phyloP scores from a whole-genome alignment of 2,329 filamentous ascomycete species.

The Catunica adiposa region DNA sequence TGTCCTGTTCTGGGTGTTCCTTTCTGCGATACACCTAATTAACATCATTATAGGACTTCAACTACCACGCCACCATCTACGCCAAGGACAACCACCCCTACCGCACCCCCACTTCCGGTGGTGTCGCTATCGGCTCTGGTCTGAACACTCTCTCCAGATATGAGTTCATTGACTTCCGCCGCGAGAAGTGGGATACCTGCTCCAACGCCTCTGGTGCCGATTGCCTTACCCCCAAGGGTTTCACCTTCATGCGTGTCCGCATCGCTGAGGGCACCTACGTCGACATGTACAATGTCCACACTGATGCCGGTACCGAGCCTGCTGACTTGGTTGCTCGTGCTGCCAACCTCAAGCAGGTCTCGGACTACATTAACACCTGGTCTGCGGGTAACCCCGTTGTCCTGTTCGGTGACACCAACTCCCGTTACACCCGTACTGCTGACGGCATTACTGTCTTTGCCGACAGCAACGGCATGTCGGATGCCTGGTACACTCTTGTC shows the following conservation, averaged over 20 bases:
- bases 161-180: slow-evolving; percentile 37
- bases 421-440: slow-evolving; percentile 40
- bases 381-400: slow-evolving; percentile 45
- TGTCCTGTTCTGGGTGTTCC: no score
- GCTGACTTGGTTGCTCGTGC: slow-evolving; percentile 39
- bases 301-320: slow-evolving; percentile 42
- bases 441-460: slow-evolving; percentile 38
- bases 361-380: slow-evolving; percentile 37
- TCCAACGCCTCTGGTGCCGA: slow-evolving; percentile 38
- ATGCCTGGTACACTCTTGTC: slow-evolving; percentile 43
- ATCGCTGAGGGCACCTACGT: slow-evolving; percentile 34
- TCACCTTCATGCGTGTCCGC: slow-evolving; percentile 46
- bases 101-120: slow-evolving; percentile 48
- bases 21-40: no score
- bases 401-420: slow-evolving; percentile 49
- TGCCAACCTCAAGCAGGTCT: slow-evolving; percentile 42
- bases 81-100: slow-evolving; percentile 40
- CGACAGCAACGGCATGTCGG: slow-evolving; percentile 35
- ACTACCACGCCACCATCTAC: slow-evolving; percentile 49
- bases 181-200: slow-evolving; percentile 43
- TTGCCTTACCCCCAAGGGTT: slow-evolving; percentile 53
- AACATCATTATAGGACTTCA: slow-evolving; percentile 35
- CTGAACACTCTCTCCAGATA: slow-evolving; percentile 47
- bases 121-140: slow-evolving; percentile 44
- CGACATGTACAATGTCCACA: slow-evolving; percentile 50